phyloP scores from a whole-genome alignment of 2,329 filamentous ascomycete genomes.

The Fusarium citri region DNA sequence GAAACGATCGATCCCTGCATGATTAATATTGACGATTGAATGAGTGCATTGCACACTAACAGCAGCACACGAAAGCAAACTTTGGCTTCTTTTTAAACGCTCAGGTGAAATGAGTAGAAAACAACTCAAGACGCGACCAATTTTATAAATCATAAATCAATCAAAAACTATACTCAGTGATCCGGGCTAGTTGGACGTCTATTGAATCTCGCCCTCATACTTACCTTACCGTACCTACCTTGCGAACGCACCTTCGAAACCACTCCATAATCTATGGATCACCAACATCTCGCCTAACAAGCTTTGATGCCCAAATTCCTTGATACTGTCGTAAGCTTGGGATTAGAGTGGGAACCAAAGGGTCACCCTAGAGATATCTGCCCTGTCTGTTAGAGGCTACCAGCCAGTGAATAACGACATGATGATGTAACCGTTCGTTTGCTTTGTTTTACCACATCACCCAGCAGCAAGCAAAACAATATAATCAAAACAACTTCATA shows the following conservation, averaged over 20 bases:
- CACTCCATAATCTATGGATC: neutral
- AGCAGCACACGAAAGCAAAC: neutral
- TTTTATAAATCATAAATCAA: neutral
- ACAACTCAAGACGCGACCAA: neutral
- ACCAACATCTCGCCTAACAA: neutral
- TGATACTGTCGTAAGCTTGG: constrained; percentile 7
- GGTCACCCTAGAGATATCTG: neutral
- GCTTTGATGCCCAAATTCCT: constrained; percentile 5
- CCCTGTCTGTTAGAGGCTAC: constrained; percentile 7
- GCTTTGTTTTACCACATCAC: neutral
- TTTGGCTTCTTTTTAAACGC: neutral
- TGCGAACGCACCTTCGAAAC: neutral
- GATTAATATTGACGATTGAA: neutral
- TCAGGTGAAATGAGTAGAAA: too few relatives aligned
- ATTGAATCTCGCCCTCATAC: neutral
- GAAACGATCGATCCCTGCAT: constrained; percentile 12
- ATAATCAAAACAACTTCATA: constrained; percentile 3
- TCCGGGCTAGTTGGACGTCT: neutral
- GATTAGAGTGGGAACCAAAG: constrained; percentile 16
- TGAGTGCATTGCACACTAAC: neutral
- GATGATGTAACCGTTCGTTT: constrained; percentile 20
- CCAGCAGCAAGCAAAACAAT: neutral
- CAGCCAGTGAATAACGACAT: constrained; percentile 8
- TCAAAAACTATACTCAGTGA: neutral
- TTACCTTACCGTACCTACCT: neutral